phyloP scores from a whole-genome alignment of 2,329 filamentous ascomycete species.

The Cladosporium cucumerinum region DNA sequence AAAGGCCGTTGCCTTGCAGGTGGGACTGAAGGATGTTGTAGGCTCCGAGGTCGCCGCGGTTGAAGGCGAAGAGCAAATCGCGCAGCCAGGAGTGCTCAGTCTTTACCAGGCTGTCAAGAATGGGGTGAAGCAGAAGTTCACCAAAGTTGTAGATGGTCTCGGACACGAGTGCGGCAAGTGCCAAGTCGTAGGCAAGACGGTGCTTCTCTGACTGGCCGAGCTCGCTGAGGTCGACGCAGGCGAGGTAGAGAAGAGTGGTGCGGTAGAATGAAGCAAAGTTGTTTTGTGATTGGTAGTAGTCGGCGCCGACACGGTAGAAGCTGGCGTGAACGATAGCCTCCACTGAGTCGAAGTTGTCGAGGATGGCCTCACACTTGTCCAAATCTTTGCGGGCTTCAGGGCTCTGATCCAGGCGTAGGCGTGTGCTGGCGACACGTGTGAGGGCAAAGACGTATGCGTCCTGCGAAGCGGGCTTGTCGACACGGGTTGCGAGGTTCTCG shows the following conservation, averaged over 20 bases:
- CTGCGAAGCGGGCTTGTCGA: conserved; percentile 88
- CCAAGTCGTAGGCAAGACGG: conserved; percentile 84
- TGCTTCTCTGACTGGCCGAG: conserved; percentile 73
- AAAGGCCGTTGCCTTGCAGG: conserved; percentile 73
- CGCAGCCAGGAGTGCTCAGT: conserved; percentile 82
- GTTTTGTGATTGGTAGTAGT: conserved; percentile 85
- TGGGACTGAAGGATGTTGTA: conserved; percentile 72
- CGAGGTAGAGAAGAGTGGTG: conserved; percentile 94
- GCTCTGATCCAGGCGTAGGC: conserved; percentile 73
- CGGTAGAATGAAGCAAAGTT: conserved; percentile 97
- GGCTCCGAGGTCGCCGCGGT: conserved; percentile 84
- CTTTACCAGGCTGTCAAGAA: conserved; percentile 77
- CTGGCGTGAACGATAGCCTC: conserved; percentile 93
- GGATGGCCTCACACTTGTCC: conserved; percentile 78
- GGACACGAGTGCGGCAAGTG: conserved; percentile 86
- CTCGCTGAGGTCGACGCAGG: conserved; percentile 81
- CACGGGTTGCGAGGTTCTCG: conserved; percentile 76
- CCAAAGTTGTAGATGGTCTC: conserved; percentile 99
- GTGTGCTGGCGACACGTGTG: conserved; percentile 82
- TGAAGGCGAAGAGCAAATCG: conserved; percentile 95
- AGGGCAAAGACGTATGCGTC: conserved; percentile 94
- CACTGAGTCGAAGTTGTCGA: conserved; percentile 90
- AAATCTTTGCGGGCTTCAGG: conserved; percentile 83
- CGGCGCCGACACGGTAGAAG: conserved; percentile 93
- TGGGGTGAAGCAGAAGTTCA: conserved; percentile 95